Evolutionary conservation across 495 filamentous ascomycete genomes (phyloP), one percentile per base, ranked within the genome.

Genomic region (Tuber aestivum): DNA sequence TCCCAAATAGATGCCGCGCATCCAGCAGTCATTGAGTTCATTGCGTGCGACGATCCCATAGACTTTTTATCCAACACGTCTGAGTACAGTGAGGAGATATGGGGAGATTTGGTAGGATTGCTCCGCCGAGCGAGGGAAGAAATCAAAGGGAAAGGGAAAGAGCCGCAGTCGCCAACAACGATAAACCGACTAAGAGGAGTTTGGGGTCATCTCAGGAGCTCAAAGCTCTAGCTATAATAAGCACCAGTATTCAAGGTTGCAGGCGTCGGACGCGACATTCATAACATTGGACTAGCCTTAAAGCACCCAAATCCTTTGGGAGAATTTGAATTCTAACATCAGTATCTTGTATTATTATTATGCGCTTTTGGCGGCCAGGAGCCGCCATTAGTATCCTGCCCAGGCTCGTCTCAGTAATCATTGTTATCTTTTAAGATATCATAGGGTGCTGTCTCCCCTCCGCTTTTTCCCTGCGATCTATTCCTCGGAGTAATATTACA

Each of bases 61-160:
- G 80, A 85, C 68, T 74, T 85, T 86, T 69, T 80, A 74, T 69
- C 86, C 32, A 70, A 32, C 50, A 76, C 70, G 84, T 91, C 70
- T 91, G 91, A 92, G 84, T 79, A 90, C 87, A 50, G 84, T 44
- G 91, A 94, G 83, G 91, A 93, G 75, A 91, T 95, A 18, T 95
- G 92, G 92, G 92, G 92, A 76, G 90, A 90, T 77, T 83, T 93
- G 65, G 79, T 86, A 35, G 87, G 89, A n/a, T 85, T 91, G 56
- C 85, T 92, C 42, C 85, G 88, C 75, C 87, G 89, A 69, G 91
- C 92, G n/a, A 85, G 85, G 61, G 80, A 84, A 71, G 92, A 94
- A 81, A 83, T 92, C 50, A 75, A 82, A 68, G 82, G 78, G 20
- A 81, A 83, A 70, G 74, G n/a, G 8, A 77, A 82, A 37, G 74